Evolutionary conservation across 768 basidiomycete genomes (phyloP).

Genomic region (Termitomyces sp.): DNA sequence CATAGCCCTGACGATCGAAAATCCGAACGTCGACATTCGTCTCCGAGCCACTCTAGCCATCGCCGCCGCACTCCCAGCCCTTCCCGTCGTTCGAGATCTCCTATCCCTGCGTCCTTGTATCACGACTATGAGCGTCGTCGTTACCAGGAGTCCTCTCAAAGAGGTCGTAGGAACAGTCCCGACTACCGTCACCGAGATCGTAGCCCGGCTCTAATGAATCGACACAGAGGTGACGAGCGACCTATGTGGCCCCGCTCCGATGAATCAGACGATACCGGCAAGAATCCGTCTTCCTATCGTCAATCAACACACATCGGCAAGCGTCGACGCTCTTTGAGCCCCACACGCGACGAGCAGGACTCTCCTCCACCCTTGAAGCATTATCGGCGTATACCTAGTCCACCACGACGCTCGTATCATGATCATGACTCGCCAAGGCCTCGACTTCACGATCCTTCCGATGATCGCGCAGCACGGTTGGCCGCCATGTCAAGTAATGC

Average conservation of each 20-base stretch:
- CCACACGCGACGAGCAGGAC: constrained; percentile 23
- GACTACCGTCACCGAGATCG: constrained; percentile 28
- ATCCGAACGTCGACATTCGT: constrained; percentile 19
- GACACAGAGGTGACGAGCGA: constrained; percentile 24
- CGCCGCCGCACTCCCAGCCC: constrained; percentile 49
- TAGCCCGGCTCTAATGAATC: constrained; percentile 28
- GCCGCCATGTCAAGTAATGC: constrained; percentile 88
- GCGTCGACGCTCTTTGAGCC: constrained; percentile 36
- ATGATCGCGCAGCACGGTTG: constrained; percentile 78
- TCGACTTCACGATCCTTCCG: constrained; percentile 24
- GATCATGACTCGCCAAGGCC: constrained; percentile 17
- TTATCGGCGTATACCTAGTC: constrained; percentile 39
- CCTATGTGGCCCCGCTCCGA: constrained; percentile 48
- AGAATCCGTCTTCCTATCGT: constrained; percentile 24
- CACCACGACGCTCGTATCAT: constrained; percentile 24
- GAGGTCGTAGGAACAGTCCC: constrained; percentile 16
- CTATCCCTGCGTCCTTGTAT: constrained; percentile 23
- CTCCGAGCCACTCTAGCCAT: constrained; percentile 30
- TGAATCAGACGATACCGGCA: constrained; percentile 44
- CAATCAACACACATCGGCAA: constrained; percentile 29
- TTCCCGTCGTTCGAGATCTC: constrained; percentile 40
- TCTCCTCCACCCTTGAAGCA: constrained; percentile 40
- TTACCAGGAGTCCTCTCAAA: constrained; percentile 25
- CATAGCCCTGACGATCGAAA: constrained; percentile 16
- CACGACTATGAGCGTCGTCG: constrained; percentile 22